Conservation (phyloP, 768 basidiomycete species). For the Megacollybia marginata region DNA sequence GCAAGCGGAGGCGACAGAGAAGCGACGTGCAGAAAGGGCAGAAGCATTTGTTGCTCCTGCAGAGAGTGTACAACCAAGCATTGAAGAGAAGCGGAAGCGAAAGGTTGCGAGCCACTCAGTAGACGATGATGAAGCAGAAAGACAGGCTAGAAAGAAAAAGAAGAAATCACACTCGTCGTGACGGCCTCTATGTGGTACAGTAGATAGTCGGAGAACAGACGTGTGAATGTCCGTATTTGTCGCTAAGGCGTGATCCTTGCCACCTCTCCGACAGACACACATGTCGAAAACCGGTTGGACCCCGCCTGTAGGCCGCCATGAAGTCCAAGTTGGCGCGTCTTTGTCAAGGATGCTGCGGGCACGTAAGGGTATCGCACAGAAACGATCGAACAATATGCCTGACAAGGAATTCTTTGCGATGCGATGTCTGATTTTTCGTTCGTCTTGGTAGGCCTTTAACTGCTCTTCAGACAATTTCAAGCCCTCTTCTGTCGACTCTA, state of each 20-base stretch:
- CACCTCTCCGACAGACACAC: constrained; percentile 13
- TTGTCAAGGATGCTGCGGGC: constrained; percentile 62
- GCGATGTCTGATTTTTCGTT: constrained; percentile 45
- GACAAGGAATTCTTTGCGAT: constrained; percentile 73
- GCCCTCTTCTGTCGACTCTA: constrained; percentile 60
- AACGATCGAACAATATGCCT: constrained; percentile 39
- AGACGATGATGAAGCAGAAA: constrained; percentile 31
- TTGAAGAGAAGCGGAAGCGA: constrained; percentile 70
- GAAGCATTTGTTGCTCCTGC: constrained; percentile 83
- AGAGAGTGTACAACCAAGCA: constrained; percentile 66
- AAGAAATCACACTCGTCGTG: constrained; percentile 2
- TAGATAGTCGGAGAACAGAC: too few relatives aligned
- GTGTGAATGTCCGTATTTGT: not conserved
- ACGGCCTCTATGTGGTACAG: too few relatives aligned
- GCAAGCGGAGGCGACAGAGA: constrained; percentile 74
- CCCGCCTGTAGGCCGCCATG: constrained; percentile 50
- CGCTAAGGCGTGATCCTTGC: not conserved
- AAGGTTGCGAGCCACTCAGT: constrained; percentile 31
- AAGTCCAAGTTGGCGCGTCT: constrained; percentile 55
- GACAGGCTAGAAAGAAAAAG: constrained; percentile 11
- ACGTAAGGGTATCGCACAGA: constrained; percentile 41
- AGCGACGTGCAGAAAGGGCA: constrained; percentile 73
- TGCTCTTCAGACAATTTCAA: constrained; percentile 59
- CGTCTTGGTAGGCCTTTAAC: not conserved
- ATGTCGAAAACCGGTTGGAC: constrained; percentile 47